These are phyloP conservation scores for Cronartium ribicola DNA, from an alignment of 1,284 basidiomycete species.

Conservation along the genomic window DNA sequence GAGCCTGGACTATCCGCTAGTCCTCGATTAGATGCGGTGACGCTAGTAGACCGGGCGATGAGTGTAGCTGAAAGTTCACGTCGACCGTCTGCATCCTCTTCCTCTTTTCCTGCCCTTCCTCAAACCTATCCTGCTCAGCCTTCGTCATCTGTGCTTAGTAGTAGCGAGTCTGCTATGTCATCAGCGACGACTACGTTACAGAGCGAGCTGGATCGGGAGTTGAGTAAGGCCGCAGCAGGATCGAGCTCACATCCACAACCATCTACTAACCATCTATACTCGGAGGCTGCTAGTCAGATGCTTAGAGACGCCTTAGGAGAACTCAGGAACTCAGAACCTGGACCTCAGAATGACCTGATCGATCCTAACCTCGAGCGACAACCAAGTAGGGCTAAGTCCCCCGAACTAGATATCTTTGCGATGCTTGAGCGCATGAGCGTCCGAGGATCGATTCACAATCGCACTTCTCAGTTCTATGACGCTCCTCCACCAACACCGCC, in stretches of 20 bases:
- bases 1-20: neutral
- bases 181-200: conserved; percentile 25
- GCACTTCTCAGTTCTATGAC: conserved; percentile 33
- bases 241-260: conserved; percentile 2
- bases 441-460: conserved; percentile 30
- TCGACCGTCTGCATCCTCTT: neutral
- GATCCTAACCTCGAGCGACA: conserved; percentile 22
- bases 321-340: neutral
- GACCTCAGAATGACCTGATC: neutral
- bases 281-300: neutral
- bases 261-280: conserved; percentile 9
- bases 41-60: conserved; percentile 35
- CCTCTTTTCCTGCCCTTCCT: neutral
- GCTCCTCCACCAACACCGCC: neutral
- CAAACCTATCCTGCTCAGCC: neutral
- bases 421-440: conserved; percentile 42
- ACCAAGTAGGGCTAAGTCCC: conserved; percentile 13
- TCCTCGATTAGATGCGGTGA: conserved; percentile 24
- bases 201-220: conserved; percentile 39
- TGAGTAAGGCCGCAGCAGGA: neutral
- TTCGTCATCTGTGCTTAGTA: neutral
- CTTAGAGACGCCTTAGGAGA: neutral
- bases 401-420: conserved; percentile 40
- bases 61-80: conserved; percentile 6
- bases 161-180: conserved; percentile 16